Evolutionary conservation across 208 protist genomes (phyloP).

Genomic region (Acanthamoeba triangularis): DNA sequence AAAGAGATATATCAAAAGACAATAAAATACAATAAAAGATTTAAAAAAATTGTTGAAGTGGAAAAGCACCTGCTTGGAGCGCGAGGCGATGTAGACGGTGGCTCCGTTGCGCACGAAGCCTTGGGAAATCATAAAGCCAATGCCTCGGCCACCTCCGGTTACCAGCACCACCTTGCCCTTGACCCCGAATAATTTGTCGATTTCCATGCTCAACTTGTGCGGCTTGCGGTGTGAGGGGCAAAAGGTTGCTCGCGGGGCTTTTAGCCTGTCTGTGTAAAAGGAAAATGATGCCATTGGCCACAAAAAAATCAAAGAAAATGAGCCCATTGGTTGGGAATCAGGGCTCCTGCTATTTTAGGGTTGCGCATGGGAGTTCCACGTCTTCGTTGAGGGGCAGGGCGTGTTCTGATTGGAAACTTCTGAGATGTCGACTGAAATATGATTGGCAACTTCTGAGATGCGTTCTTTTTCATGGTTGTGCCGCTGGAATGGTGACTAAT

Average conservation of each 20-base stretch:
- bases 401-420: too few species aligned
- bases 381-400: too few species aligned
- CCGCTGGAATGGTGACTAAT: not conserved
- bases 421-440: too few species aligned
- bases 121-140: conserved; percentile 79
- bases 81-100: conserved; percentile 85
- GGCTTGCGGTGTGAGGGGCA: too few species aligned
- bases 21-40: not conserved
- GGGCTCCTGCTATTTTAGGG: too few species aligned
- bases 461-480: not conserved
- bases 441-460: not conserved
- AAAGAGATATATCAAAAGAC: too few species aligned
- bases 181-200: not conserved
- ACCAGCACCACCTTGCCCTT: conserved; percentile 73
- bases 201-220: not conserved
- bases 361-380: too few species aligned
- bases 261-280: too few species aligned
- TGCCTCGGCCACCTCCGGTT: conserved; percentile 78
- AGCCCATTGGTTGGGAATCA: too few species aligned
- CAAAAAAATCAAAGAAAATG: too few species aligned
- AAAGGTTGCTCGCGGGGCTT: too few species aligned
- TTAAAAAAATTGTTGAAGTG: not conserved
- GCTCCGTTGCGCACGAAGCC: conserved; percentile 85
- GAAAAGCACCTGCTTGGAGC: conserved; percentile 71
- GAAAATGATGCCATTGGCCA: too few species aligned